phyloP scores from a whole-genome alignment of 139 green algal species.

The Auxenochlorella pyrenoidosa region DNA sequence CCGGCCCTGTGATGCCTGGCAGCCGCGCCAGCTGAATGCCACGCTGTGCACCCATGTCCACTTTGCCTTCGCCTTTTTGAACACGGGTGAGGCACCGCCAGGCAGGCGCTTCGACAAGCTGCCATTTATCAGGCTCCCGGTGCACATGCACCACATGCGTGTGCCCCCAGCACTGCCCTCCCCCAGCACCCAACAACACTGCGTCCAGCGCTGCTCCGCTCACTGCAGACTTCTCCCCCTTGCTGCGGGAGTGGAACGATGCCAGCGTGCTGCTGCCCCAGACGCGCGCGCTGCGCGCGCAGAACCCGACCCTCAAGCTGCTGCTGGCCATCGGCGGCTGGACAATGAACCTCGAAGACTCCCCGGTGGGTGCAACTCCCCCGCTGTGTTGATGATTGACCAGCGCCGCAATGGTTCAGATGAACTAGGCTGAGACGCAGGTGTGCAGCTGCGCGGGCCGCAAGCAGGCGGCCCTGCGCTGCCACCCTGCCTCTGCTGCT shows the following conservation, averaged over 20 bases:
- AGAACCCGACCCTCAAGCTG: conserved; percentile 17
- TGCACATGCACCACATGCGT: too few species aligned
- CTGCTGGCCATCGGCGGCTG: background rate
- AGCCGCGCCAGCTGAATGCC: conserved; percentile 10
- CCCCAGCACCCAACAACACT: too few species aligned
- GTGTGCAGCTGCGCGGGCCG: too few species aligned
- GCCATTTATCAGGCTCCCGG: too few species aligned
- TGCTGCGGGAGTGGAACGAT: background rate
- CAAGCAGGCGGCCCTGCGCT: too few species aligned
- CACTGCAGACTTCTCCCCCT: background rate
- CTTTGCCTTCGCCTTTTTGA: conserved; percentile 14
- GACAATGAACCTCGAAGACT: background rate
- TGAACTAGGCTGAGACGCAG: too few species aligned
- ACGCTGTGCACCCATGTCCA: conserved; percentile 13
- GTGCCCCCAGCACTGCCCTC: too few species aligned
- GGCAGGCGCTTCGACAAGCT: too few species aligned
- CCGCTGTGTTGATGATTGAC: background rate
- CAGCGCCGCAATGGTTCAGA: too few species aligned
- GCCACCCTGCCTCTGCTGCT: too few species aligned
- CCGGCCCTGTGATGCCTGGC: background rate
- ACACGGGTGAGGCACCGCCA: background rate
- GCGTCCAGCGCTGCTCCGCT: too few species aligned
- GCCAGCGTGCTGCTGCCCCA: background rate
- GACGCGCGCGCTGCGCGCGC: background rate
- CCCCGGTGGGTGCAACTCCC: background rate